A percentile compares a stretch with the other conserved stretches of the same genome.
These are phyloP conservation scores for Ogataea polymorpha DNA, from an alignment of 805 yeast genomes.

Conservation along the genomic window DNA sequence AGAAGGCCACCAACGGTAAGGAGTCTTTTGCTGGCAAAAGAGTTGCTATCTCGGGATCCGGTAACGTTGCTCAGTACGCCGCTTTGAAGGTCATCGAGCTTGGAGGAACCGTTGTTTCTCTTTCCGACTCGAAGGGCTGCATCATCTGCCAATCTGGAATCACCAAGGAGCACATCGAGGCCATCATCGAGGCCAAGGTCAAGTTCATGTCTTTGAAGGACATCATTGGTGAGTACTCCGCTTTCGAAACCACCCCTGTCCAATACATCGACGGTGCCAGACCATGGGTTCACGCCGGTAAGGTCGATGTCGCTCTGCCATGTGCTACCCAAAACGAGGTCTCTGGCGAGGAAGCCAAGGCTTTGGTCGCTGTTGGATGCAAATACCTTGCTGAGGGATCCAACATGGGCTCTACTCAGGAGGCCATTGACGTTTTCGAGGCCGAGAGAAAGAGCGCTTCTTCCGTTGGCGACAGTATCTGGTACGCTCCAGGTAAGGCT, in stretches of 20 bases:
- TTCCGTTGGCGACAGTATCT: conserved; percentile 52
- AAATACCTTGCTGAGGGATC: conserved; percentile 98
- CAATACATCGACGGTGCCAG: conserved; percentile 90
- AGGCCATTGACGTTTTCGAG: conserved; percentile 94
- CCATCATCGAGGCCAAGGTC: conserved; percentile 73
- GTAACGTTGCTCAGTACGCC: conserved; percentile 99
- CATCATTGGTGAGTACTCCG: conserved; percentile 54
- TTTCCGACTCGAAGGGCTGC: conserved; percentile 93
- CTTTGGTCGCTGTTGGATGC: conserved; percentile 87
- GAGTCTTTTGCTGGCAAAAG: conserved; percentile 90
- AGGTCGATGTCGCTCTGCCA: conserved; percentile 94
- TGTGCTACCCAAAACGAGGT: conserved; percentile 99
- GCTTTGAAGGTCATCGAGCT: conserved; percentile 96
- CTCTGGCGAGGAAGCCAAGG: conserved; percentile 94
- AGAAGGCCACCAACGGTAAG: conserved; percentile 84
- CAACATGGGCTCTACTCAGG: conserved; percentile 98
- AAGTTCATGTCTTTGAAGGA: conserved; percentile 73
- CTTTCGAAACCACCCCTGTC: conserved; percentile 57
- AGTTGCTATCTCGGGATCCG: conserved; percentile 96
- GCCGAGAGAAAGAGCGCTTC: conserved; percentile 57
- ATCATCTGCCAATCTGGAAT: conserved; percentile 78
- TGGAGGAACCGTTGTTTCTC: conserved; percentile 91
- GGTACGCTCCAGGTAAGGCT: conserved; percentile 99
- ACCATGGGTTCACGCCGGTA: conserved; percentile 92
- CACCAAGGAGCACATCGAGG: conserved; percentile 74